Base-by-base conservation (phyloP, 179 eudicot genomes). In the Dionaea muscipula region DNA sequence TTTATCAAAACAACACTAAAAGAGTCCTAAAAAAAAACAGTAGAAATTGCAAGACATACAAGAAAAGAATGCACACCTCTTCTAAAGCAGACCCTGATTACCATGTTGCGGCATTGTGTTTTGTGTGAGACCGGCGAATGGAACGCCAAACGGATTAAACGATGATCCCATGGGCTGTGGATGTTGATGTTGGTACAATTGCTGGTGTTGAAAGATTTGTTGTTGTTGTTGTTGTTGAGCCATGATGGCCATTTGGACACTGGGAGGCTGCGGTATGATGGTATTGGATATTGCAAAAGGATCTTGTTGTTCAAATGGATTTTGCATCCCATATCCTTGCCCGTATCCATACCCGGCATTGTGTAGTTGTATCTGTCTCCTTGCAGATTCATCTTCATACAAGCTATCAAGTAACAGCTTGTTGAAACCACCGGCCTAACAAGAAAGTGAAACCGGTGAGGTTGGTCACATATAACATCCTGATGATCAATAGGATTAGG, bases 361-460 rank as follows among this genome's bases (percentile, higher is more conserved):
- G 53, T 85, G 91, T 51, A 78, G 53, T 59, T 87, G 86, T 61
- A 86, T 53, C 37, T 82, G 91, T 62, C 81, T 74, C 57, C 96
- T 78, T 16, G 94, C 67, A 10, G 66, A 65, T 15, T 81, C 89
- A 44, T 88, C 94, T 65, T 91, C 95, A 38, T 91, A 91, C 56
- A 91, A 76, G 65, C 96, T 91, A 53, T 91, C 83, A 2, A 91
- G 93, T 64, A 88, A 64, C 56, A 84, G 75, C 62, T 79, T 86
- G 68, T 91, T 81, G 26, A 91, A 86, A 2, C 98, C 98, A 41
- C 98, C 98, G 8, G 81, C 95, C 95, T 89, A 50, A 57, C 49
- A 26, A 51, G 36, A 20, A 27, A 46, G 24, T 26, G 22, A 55
- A 55, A 11, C n/a, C n/a, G 35, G 35, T 28, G 8, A 28, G 35